phyloP scores from a whole-genome alignment of 1,284 basidiomycete species.

The Pholiota adiposa region DNA sequence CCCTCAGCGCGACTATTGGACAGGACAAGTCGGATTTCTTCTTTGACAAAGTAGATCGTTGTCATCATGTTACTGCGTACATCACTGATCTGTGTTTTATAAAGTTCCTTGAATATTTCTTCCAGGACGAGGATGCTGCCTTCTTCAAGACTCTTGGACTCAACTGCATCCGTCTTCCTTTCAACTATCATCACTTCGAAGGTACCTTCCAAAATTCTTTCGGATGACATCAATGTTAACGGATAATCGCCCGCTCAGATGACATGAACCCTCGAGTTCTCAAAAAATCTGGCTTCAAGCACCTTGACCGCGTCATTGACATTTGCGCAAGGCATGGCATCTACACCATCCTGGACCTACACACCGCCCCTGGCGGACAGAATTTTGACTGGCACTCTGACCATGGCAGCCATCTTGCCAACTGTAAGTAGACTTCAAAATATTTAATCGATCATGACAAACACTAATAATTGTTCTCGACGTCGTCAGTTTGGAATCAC shows the following conservation, averaged over 20 bases:
- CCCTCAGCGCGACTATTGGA: constrained; percentile 71
- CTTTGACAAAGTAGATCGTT: constrained; percentile 66
- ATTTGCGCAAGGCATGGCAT: constrained; percentile 63
- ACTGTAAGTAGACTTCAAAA: constrained; percentile 36
- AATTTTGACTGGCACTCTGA: constrained; percentile 48
- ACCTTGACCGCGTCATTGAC: constrained; percentile 57
- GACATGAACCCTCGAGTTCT: constrained; percentile 71
- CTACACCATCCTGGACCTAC: constrained; percentile 62
- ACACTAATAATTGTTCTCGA: background rate
- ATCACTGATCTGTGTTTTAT: background rate
- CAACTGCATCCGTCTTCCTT: constrained; percentile 72
- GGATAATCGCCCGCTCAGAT: constrained; percentile 39
- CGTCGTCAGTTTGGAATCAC: constrained; percentile 63
- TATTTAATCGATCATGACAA: background rate
- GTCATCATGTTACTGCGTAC: too few species aligned
- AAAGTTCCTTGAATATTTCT: constrained; percentile 79
- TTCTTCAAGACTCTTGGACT: constrained; percentile 74
- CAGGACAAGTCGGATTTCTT: constrained; percentile 75
- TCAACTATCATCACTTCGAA: constrained; percentile 76
- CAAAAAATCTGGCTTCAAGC: constrained; percentile 67
- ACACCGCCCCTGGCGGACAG: constrained; percentile 62
- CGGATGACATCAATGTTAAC: background rate
- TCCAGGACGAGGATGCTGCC: constrained; percentile 66
- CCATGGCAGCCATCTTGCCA: constrained; percentile 41
- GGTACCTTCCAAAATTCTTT: constrained; percentile 32